These are phyloP conservation scores for Boletus sp. DNA, from an alignment of 768 basidiomycete genomes.

Conservation along the genomic window DNA sequence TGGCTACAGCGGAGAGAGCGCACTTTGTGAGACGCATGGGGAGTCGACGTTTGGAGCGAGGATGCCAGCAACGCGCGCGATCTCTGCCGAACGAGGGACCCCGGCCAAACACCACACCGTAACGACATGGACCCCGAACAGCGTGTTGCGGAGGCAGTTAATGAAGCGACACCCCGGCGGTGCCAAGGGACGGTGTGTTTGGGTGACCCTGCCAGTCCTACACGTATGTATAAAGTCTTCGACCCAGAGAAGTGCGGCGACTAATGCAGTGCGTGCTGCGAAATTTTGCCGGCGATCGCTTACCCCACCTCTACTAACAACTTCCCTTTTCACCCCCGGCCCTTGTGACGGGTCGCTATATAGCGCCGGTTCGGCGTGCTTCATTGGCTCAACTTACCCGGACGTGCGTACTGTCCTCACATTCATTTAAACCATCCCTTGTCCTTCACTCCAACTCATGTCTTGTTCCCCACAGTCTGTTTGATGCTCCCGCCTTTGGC, in stretches of 20 bases:
- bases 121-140: slow-evolving; percentile 21
- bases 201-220: slow-evolving; percentile 19
- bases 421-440: slow-evolving; percentile 19
- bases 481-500: slow-evolving; percentile 24
- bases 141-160: background rate
- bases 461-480: slow-evolving; percentile 12
- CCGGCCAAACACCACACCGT: slow-evolving; percentile 8
- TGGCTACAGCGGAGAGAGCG: slow-evolving; percentile 4
- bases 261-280: slow-evolving; percentile 15
- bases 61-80: background rate
- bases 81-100: slow-evolving; percentile 11
- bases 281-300: slow-evolving; percentile 22
- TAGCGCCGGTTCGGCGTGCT: slow-evolving; percentile 9
- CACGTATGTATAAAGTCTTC: slow-evolving; percentile 15
- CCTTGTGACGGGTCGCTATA: slow-evolving; percentile 12
- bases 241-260: slow-evolving; percentile 13
- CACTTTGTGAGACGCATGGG: slow-evolving; percentile 16
- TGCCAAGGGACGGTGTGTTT: slow-evolving; percentile 15
- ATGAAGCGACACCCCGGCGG: slow-evolving; percentile 8
- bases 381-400: slow-evolving; percentile 9
- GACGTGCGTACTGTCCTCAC: slow-evolving; percentile 22
- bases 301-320: slow-evolving; percentile 10
- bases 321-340: slow-evolving; percentile 5
- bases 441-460: slow-evolving; percentile 6
- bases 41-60: slow-evolving; percentile 16